Base-by-base conservation (phyloP, 164 flowering plant genomes). In the Platanus orientalis region DNA sequence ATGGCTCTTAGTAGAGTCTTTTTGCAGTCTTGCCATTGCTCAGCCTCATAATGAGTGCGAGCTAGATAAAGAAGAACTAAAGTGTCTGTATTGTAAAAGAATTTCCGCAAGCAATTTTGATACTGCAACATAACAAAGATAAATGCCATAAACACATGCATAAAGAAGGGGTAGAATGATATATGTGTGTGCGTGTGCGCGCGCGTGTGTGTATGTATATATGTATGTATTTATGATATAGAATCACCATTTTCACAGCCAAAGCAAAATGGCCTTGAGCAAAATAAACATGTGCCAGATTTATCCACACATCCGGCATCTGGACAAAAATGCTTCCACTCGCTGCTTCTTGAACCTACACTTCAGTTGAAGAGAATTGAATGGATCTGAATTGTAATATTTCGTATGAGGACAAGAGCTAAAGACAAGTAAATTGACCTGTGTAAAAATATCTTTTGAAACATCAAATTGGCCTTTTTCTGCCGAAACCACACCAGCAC, bases 281-380 rank as follows among this genome's bases (percentile, higher is more conserved):
- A 80, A 89, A 94, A 78, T 89, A 90, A 65, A 94, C 92, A 81
- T 91, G 99, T 25, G 90, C 99, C 71, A 94, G 65, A 71, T 94
- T 94, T 64, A 94, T 81, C 97, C 99, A 91, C 59, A 89, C 96
- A 75, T 91, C 99, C 45, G 99, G 96, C 96, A 91, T 91, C 75
- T 91, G 96, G 64, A 90, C 86, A 80, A 88, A 88, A 70, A 82
- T 76, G 70, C 81, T 89, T 73, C 99, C 97, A 75, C 93, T 94
- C 60, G 96, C 93, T 68, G 93, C 96, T 83, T 94, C 97, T 81
- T 91, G 99, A 56, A 94, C 97, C 99, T 94, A 60, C 28, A 72
- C 52, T 40, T 32, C 29, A 29, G 27, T 56, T 54, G 17, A 60
- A 42, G 7, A 13, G 12, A 24, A 58, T 21, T 24, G 32, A 27